A percentile compares a stretch with the other conserved stretches of the same genome.
phyloP scores from a whole-genome alignment of 129 eudicot genomes.

The Escallonia rubra region DNA sequence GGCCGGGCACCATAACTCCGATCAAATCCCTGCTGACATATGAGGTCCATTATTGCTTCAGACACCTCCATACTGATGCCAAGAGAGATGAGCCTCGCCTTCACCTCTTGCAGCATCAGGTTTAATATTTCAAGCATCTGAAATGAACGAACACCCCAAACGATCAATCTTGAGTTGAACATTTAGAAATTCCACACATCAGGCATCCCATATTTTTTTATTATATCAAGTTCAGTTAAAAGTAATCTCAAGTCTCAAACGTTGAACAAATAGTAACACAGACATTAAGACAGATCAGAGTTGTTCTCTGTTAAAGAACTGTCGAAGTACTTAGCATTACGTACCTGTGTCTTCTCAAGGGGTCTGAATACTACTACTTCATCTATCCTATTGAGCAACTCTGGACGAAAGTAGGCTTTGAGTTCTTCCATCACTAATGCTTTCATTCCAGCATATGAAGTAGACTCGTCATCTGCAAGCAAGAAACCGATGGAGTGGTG shows the following conservation, averaged over 20 bases:
- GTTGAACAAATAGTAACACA: too few relatives aligned
- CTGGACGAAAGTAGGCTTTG: slow-evolving; percentile 76
- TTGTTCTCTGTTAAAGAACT: too few relatives aligned
- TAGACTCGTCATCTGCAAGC: slow-evolving; percentile 43
- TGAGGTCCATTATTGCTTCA: slow-evolving; percentile 55
- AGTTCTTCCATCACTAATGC: slow-evolving; percentile 73
- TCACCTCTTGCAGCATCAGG: slow-evolving; percentile 74
- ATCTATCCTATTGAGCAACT: slow-evolving; percentile 77
- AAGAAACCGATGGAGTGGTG: slow-evolving; percentile 49
- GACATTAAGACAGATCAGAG: too few relatives aligned
- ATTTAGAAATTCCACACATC: background rate
- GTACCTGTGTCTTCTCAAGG: slow-evolving; percentile 83
- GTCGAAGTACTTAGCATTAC: slow-evolving; percentile 2
- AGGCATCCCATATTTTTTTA: too few relatives aligned
- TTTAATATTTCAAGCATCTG: slow-evolving; percentile 82
- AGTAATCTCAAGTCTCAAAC: too few relatives aligned
- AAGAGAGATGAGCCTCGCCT: slow-evolving; percentile 49
- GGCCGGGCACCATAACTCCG: slow-evolving; percentile 87
- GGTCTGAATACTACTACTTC: slow-evolving; percentile 88
- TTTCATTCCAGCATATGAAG: slow-evolving; percentile 77
- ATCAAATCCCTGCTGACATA: slow-evolving; percentile 76
- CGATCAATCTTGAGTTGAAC: background rate
- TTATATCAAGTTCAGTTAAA: too few relatives aligned
- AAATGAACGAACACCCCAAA: background rate
- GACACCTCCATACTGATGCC: slow-evolving; percentile 71